Evolutionary conservation across 768 basidiomycete genomes (phyloP).

Genomic region (Dacryopinax spathularia): DNA sequence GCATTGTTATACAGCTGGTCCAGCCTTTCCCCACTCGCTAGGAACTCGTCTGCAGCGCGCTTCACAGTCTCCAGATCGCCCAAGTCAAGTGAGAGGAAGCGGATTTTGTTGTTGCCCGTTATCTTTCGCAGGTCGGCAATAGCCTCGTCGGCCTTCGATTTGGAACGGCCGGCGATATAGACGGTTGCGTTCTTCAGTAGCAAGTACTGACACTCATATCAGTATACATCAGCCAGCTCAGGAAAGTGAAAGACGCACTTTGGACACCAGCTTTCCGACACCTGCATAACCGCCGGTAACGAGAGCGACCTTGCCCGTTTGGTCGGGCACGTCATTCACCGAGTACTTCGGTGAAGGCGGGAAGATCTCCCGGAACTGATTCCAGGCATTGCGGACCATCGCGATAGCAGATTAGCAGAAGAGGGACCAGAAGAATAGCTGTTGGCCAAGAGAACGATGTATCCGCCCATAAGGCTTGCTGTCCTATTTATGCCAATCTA

Average conservation of each 20-base stretch:
- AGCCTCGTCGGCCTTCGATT: neutral
- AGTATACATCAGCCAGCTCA: neutral
- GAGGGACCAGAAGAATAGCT: too few relatives aligned
- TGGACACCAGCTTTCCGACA: neutral
- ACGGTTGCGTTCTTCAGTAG: constrained; percentile 6
- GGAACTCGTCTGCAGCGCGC: neutral
- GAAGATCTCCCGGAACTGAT: neutral
- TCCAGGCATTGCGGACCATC: too few relatives aligned
- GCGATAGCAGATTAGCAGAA: too few relatives aligned
- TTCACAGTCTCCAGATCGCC: neutral
- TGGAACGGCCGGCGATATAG: constrained; percentile 8
- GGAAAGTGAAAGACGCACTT: constrained; percentile 1
- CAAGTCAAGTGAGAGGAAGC: neutral
- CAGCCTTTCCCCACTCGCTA: neutral
- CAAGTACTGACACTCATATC: neutral
- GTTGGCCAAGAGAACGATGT: too few relatives aligned
- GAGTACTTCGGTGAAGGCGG: neutral
- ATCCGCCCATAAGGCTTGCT: too few relatives aligned
- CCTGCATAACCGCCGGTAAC: neutral
- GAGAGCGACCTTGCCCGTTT: neutral
- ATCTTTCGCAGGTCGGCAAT: neutral
- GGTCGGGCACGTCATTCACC: neutral
- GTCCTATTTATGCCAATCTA: too few relatives aligned
- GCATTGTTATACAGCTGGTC: neutral
- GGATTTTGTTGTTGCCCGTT: neutral